Evolutionary conservation across 306 rosid genomes (phyloP), one percentile per base, ranked within the genome.

Genomic region (Cyclanthera cordifolia): DNA sequence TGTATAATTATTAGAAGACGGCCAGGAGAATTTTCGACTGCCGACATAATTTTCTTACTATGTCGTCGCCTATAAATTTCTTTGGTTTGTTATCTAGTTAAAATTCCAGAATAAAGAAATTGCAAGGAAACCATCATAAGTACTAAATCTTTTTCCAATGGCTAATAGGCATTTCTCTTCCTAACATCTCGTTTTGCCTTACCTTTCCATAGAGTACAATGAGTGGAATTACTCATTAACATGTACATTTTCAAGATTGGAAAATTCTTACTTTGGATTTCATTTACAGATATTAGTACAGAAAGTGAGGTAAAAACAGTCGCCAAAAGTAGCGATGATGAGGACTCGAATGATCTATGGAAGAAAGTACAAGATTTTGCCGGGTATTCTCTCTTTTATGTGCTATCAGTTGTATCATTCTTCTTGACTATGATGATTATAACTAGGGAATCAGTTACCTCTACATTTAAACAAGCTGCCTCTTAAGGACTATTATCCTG

Each of bases 361-460:
- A 80, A 79, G 74, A 76, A 79, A 73, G 63, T 93, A 71, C 86
- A 83, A 82, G 91, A 81, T 73, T 54, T 85, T 41, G 95, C 95
- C 6, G 95, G 96, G 94, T 93, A 93, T 72, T 11, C 58, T 53
- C 74, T 80, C 72, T 74, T 78, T 19, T 57, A 13, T 24, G 5
- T 41, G 17, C 53, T 65, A n/a, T 65, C 7, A 23, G 43, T 14
- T 14, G 15, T 39, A 19, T 13, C 70, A 53, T 72, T 55, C 34
- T 43, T 46, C 53, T 48, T 43, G 16, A 32, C 34, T 8, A 56
- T 28, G 41, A 39, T 27, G 24, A 41, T 72, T 21, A 54, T 56
- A 54, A 46, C 27, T 34, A 3, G 67, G 67, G 46, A 57, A 57
- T 20, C 6, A 14, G 47, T 46, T 72, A 64, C 52, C 47, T 61